phyloP scores from a whole-genome alignment of 148 eudicot genomes.

The Diospyros kaki region DNA sequence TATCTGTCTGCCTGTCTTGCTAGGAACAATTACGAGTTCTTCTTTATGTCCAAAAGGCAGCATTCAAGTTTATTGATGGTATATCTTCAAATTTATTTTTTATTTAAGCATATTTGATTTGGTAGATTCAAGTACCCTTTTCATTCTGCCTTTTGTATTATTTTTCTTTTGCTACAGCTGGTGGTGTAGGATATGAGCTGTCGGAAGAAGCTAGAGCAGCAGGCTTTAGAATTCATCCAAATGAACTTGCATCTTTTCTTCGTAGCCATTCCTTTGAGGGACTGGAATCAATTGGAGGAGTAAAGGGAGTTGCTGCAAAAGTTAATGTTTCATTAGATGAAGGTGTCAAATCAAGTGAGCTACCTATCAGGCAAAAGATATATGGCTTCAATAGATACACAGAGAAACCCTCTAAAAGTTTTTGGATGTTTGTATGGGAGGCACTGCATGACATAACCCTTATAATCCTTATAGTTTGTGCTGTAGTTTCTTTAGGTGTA shows the following conservation, averaged over 20 bases:
- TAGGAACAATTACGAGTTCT: conserved; percentile 74
- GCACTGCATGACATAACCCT: conserved; percentile 87
- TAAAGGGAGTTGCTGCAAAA: conserved; percentile 58
- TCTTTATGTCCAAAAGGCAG: conserved; percentile 56
- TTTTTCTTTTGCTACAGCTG: conserved; percentile 36
- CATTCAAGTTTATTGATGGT: conserved; percentile 75
- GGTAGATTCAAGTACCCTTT: background rate
- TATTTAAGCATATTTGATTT: background rate
- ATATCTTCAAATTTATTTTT: conserved; percentile 9
- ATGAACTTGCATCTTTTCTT: conserved; percentile 71
- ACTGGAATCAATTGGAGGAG: conserved; percentile 40
- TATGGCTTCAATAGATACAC: conserved; percentile 66
- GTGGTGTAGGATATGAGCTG: conserved; percentile 36
- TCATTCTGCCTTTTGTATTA: background rate
- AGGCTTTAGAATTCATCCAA: conserved; percentile 64
- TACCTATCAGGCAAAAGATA: conserved; percentile 48
- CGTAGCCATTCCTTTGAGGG: conserved; percentile 52
- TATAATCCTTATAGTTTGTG: conserved; percentile 84
- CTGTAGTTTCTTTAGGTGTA: conserved; percentile 80
- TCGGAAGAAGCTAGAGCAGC: conserved; percentile 56
- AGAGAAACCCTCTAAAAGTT: conserved; percentile 81
- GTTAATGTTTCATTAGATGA: conserved; percentile 45
- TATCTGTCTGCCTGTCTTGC: conserved; percentile 4
- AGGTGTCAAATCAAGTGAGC: conserved; percentile 55
- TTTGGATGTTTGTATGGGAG: conserved; percentile 88